Percentiles rank a stretch among this genome's conserved stretches.
phyloP scores from a whole-genome alignment of 2,329 filamentous ascomycete species.

The Penicillium olsonii region DNA sequence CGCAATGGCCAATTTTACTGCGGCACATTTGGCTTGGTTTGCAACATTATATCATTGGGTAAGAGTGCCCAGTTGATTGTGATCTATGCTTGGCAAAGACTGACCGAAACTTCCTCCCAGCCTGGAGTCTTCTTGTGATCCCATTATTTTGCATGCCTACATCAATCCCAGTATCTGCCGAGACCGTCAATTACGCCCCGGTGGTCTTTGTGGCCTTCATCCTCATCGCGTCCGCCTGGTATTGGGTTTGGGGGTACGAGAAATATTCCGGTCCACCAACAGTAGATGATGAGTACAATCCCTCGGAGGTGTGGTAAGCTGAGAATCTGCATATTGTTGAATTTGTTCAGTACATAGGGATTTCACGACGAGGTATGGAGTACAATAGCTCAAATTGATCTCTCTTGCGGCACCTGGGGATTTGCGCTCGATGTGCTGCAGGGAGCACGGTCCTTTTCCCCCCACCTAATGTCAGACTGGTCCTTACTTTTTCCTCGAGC shows the following conservation, averaged over 20 bases:
- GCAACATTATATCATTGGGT: conserved; percentile 65
- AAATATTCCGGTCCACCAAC: conserved; percentile 42
- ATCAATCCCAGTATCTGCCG: conserved; percentile 58
- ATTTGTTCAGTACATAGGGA: too few relatives aligned
- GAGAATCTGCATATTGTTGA: not conserved
- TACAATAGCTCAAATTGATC: too few relatives aligned
- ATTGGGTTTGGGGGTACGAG: conserved; percentile 67
- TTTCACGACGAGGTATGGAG: too few relatives aligned
- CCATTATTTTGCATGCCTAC: conserved; percentile 63
- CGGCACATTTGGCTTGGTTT: conserved; percentile 60
- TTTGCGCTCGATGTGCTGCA: not conserved
- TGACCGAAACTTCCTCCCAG: conserved; percentile 6
- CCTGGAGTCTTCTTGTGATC: conserved; percentile 66
- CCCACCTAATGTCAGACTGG: not conserved
- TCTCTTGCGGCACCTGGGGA: too few relatives aligned
- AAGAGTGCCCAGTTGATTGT: conserved; percentile 33
- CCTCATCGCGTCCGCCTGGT: conserved; percentile 63
- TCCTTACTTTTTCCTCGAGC: not conserved
- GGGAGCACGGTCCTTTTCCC: not conserved
- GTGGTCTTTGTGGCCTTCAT: conserved; percentile 69
- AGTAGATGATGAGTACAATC: conserved; percentile 10
- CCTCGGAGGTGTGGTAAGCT: not conserved
- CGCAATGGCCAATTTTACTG: conserved; percentile 47
- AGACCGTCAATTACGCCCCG: conserved; percentile 69
- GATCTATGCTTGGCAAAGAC: not conserved